phyloP scores from a whole-genome alignment of 345 rosid species.

The Raphanus raphanistrum region DNA sequence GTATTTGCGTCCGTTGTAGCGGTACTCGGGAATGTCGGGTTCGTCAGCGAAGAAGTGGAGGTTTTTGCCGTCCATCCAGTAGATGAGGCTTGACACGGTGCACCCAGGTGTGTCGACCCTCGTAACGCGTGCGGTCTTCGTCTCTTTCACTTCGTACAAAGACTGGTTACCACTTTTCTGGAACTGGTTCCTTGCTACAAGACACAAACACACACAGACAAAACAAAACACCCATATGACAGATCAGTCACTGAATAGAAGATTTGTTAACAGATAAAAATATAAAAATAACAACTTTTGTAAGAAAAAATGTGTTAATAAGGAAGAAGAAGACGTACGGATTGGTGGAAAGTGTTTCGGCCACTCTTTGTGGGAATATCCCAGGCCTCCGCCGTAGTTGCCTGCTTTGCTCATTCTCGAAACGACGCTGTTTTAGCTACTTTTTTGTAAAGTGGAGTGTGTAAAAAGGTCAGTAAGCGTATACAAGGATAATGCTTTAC shows the following conservation, averaged over 20 bases:
- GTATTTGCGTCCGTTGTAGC: slow-evolving; percentile 24
- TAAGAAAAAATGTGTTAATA: background rate
- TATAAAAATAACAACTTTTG: background rate
- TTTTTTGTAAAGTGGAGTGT: background rate
- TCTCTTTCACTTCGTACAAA: background rate
- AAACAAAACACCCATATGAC: background rate
- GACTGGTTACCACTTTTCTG: background rate
- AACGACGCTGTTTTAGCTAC: background rate
- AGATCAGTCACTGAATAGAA: background rate
- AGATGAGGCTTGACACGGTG: slow-evolving; percentile 1
- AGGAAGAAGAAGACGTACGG: background rate
- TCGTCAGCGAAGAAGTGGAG: slow-evolving; percentile 29
- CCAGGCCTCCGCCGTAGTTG: background rate
- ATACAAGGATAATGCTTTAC: background rate
- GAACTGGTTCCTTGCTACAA: background rate
- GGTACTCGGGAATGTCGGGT: background rate
- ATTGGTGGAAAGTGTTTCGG: background rate
- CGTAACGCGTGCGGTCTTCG: background rate
- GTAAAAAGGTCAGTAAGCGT: background rate
- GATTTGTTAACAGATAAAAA: background rate
- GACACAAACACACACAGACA: background rate
- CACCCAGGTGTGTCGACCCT: background rate
- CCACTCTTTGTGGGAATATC: background rate
- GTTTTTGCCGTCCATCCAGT: slow-evolving; percentile 9
- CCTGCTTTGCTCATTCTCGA: background rate